A percentile compares a stretch with the other conserved stretches of the same genome.
phyloP scores from a whole-genome alignment of 495 filamentous ascomycete species.

The Penicillium subrubescens region DNA sequence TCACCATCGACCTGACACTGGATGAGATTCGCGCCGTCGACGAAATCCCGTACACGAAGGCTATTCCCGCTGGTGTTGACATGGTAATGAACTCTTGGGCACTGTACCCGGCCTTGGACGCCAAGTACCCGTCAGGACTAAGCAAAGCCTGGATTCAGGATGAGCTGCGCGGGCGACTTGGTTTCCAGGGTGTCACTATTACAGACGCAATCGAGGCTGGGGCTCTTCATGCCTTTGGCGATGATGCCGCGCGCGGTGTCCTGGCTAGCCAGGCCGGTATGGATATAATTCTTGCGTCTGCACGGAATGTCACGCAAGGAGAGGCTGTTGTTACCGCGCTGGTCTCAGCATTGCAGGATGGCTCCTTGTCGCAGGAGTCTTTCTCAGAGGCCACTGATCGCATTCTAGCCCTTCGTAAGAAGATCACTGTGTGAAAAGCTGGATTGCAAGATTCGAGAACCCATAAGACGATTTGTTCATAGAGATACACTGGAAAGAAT shows the following conservation, averaged over 20 bases:
- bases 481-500: background rate
- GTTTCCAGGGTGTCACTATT: conserved; percentile 35
- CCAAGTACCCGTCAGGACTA: conserved; percentile 32
- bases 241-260: conserved; percentile 24
- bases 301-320: conserved; percentile 34
- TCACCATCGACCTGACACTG: conserved; percentile 29
- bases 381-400: conserved; percentile 26
- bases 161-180: conserved; percentile 34
- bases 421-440: conserved; percentile 3
- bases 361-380: conserved; percentile 13
- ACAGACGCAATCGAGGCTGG: conserved; percentile 43
- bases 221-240: conserved; percentile 29
- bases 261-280: conserved; percentile 34
- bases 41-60: conserved; percentile 27
- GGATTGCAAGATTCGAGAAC: background rate
- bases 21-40: conserved; percentile 29
- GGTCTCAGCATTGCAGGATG: conserved; percentile 26
- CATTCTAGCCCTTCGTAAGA: conserved; percentile 26
- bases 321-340: conserved; percentile 27
- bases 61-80: conserved; percentile 33
- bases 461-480: background rate
- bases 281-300: conserved; percentile 38
- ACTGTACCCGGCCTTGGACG: conserved; percentile 35
- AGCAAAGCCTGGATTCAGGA: conserved; percentile 33
- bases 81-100: conserved; percentile 44